A percentile compares a stretch with the other conserved stretches of the same genome.
phyloP scores from a whole-genome alignment of 768 basidiomycete genomes.

The Vararia minispora region DNA sequence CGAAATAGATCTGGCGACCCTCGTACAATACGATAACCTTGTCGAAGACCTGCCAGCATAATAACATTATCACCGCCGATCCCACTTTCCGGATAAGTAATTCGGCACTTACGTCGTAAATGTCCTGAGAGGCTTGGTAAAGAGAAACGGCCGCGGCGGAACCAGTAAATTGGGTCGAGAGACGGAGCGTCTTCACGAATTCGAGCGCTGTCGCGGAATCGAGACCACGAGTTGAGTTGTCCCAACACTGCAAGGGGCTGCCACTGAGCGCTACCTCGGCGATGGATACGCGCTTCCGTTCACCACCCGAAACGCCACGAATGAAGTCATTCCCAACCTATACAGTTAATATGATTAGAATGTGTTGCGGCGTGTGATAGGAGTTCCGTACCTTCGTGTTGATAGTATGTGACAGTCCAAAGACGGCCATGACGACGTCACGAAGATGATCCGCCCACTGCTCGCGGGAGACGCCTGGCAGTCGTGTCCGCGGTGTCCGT shows the following conservation, averaged over 20 bases:
- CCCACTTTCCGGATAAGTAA: neutral
- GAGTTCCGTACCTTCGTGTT: slow-evolving; percentile 44
- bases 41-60: slow-evolving; percentile 75
- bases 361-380: slow-evolving; percentile 71
- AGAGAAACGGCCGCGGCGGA: too few relatives aligned
- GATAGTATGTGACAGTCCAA: slow-evolving; percentile 75
- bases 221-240: slow-evolving; percentile 69
- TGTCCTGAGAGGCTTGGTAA: slow-evolving; percentile 5
- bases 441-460: slow-evolving; percentile 46
- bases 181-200: slow-evolving; percentile 65
- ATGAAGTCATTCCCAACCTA: slow-evolving; percentile 82
- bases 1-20: slow-evolving; percentile 73
- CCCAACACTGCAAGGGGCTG: slow-evolving; percentile 71
- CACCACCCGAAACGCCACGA: slow-evolving; percentile 67
- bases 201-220: slow-evolving; percentile 83
- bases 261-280: slow-evolving; percentile 80
- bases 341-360: slow-evolving; percentile 65
- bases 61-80: slow-evolving; percentile 24
- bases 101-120: slow-evolving; percentile 28
- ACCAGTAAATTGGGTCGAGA: slow-evolving; percentile 77
- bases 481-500: slow-evolving; percentile 66
- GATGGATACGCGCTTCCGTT: slow-evolving; percentile 70
- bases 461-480: slow-evolving; percentile 53
- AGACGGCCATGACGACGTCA: slow-evolving; percentile 57
- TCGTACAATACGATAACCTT: slow-evolving; percentile 77